A percentile compares a stretch with the other conserved stretches of the same genome.
Evolutionary conservation across 176 grass and related monocot species (phyloP).

Genomic region (Raddia guianensis): DNA sequence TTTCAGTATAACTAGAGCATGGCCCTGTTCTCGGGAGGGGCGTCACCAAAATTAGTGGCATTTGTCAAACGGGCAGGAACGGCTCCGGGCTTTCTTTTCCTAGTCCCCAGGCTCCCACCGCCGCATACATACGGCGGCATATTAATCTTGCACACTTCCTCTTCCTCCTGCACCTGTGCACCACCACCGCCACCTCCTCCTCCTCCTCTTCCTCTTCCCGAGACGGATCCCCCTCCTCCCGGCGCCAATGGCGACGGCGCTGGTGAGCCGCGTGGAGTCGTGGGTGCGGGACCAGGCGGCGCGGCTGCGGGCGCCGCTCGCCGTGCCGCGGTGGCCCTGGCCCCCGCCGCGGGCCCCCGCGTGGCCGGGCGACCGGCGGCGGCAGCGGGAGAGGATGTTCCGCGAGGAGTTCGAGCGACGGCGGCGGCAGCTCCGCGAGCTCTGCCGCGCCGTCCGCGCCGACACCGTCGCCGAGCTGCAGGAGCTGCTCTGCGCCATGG

Average conservation of each 20-base stretch:
- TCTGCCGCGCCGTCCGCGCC: slow-evolving; percentile 75
- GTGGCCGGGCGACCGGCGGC: slow-evolving; percentile 44
- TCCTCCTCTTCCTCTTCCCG: not conserved
- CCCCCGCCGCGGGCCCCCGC: slow-evolving; percentile 42
- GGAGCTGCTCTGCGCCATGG: slow-evolving; percentile 90
- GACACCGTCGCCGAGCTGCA: slow-evolving; percentile 84
- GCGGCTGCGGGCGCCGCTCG: slow-evolving; percentile 37
- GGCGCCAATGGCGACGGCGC: slow-evolving; percentile 51
- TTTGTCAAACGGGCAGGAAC: no score
- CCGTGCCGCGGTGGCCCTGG: slow-evolving; percentile 48
- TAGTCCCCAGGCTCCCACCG: no score
- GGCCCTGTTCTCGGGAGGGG: no score
- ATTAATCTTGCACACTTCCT: not conserved
- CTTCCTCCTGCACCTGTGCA: not conserved
- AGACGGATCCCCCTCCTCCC: slow-evolving; percentile 34
- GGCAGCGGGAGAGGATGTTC: slow-evolving; percentile 63
- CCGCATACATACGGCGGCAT: no score
- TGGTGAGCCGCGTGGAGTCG: slow-evolving; percentile 68
- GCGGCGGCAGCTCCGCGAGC: slow-evolving; percentile 52
- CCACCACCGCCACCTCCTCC: not conserved
- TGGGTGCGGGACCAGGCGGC: slow-evolving; percentile 70
- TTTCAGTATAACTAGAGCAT: no score
- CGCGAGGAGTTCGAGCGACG: slow-evolving; percentile 69
- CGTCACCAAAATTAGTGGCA: no score
- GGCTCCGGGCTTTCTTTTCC: no score